phyloP scores from a whole-genome alignment of 306 rosid genomes.

The Medicago arabica region DNA sequence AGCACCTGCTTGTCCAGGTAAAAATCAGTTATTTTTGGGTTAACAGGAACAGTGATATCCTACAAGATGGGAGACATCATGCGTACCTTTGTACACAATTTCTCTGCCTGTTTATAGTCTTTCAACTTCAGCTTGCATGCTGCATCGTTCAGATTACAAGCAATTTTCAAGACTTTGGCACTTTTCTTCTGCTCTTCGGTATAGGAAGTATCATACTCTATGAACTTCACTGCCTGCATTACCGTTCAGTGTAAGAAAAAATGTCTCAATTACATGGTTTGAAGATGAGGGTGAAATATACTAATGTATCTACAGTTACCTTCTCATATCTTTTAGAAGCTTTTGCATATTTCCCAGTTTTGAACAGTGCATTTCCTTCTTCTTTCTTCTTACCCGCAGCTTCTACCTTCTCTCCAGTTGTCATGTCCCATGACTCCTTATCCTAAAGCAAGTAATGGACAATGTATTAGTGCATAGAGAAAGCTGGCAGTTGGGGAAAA shows the following conservation, averaged over 20 bases:
- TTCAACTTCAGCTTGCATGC: conserved; percentile 89
- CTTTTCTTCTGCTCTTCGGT: conserved; percentile 79
- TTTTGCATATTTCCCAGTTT: conserved; percentile 80
- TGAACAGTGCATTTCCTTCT: conserved; percentile 85
- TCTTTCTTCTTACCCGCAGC: conserved; percentile 90
- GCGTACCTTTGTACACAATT: conserved; percentile 79
- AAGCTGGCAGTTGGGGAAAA: not conserved
- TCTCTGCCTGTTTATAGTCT: conserved; percentile 80
- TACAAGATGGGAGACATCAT: not conserved
- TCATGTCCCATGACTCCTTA: conserved; percentile 94
- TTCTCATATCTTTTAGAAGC: conserved; percentile 96
- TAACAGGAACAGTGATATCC: not conserved
- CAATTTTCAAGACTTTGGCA: conserved; percentile 76
- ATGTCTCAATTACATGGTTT: not conserved
- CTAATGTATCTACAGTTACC: conserved; percentile 47
- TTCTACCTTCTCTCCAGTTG: conserved; percentile 72
- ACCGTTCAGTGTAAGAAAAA: not conserved
- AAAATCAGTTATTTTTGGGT: not conserved
- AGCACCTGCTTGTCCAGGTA: conserved; percentile 57
- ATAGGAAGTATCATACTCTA: conserved; percentile 70
- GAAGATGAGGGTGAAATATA: not conserved
- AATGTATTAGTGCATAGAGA: not conserved
- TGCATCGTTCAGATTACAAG: conserved; percentile 87
- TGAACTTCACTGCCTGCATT: conserved; percentile 75
- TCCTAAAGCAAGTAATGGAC: conserved; percentile 47